These are phyloP conservation scores for Colletotrichum paranaense DNA, from an alignment of 2,329 filamentous ascomycete species.

Conservation along the genomic window DNA sequence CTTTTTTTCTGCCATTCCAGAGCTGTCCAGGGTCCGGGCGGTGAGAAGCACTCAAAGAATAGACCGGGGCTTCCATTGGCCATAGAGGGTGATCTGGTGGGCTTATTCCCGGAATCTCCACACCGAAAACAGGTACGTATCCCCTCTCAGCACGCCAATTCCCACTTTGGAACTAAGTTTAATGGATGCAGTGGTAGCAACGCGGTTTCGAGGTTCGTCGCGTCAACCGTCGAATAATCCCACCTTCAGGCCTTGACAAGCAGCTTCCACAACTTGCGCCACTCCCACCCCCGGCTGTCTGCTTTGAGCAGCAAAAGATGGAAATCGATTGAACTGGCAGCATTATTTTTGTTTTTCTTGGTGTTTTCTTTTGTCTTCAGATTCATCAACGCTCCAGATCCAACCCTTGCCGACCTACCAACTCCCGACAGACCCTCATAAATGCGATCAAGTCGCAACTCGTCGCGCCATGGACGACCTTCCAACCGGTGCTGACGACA, in stretches of 20 bases:
- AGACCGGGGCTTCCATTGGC: background rate
- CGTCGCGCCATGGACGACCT: slow-evolving; percentile 38
- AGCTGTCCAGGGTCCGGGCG: slow-evolving; percentile 17
- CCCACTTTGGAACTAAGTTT: background rate
- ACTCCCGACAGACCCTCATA: background rate
- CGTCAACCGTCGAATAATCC: slow-evolving; percentile 4
- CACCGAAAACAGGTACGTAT: background rate
- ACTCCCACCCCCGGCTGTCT: background rate
- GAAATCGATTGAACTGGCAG: background rate
- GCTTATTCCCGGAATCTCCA: background rate
- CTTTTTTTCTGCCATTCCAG: slow-evolving; percentile 34
- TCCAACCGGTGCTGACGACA: slow-evolving; percentile 38
- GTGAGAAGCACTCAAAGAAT: background rate
- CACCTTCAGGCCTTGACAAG: background rate
- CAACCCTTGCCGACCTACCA: background rate
- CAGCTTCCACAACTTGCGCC: background rate
- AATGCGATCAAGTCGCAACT: slow-evolving; percentile 10
- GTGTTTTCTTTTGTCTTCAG: background rate
- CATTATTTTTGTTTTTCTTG: background rate
- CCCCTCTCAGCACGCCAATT: background rate
- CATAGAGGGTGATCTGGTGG: background rate
- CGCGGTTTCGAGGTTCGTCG: slow-evolving; percentile 29
- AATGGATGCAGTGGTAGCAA: slow-evolving; percentile 2
- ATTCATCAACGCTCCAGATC: too few species aligned
- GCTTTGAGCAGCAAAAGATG: background rate